A percentile compares a stretch with the other conserved stretches of the same genome.
phyloP scores from a whole-genome alignment of 345 rosid species.

The Hevea brasiliensis region DNA sequence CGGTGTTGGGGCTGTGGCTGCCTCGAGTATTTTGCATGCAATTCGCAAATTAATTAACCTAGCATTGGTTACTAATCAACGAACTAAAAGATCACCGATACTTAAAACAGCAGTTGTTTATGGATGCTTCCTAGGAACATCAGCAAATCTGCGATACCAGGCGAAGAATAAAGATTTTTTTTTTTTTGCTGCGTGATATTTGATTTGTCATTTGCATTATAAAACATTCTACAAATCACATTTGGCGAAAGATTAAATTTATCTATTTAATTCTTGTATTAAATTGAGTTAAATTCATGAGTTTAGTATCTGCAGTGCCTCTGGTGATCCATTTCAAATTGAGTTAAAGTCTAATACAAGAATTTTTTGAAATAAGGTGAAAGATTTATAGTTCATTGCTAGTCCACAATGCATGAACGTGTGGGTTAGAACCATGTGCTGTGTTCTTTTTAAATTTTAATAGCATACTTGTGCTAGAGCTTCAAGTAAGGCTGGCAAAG shows the following conservation, averaged over 20 bases:
- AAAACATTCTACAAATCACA: not conserved
- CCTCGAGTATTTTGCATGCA: slow-evolving; percentile 62
- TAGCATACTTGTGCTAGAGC: too few species aligned
- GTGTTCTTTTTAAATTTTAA: not conserved
- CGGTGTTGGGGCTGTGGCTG: slow-evolving; percentile 77
- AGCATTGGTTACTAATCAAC: slow-evolving; percentile 40
- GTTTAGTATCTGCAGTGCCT: too few species aligned
- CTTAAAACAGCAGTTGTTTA: slow-evolving; percentile 78
- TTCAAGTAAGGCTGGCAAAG: not conserved
- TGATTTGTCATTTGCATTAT: too few species aligned
- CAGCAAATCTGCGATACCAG: slow-evolving; percentile 94
- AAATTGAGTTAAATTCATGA: too few species aligned
- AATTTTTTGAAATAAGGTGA: too few species aligned
- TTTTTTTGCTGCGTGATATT: too few species aligned
- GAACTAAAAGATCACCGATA: slow-evolving; percentile 72
- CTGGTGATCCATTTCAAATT: too few species aligned
- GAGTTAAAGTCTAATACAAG: too few species aligned
- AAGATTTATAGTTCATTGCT: not conserved
- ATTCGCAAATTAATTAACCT: slow-evolving; percentile 61
- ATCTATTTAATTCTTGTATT: too few species aligned
- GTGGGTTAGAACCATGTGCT: not conserved
- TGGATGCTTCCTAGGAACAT: slow-evolving; percentile 75
- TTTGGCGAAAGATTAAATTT: too few species aligned
- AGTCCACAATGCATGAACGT: not conserved
- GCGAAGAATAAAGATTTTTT: slow-evolving; percentile 48